Evolutionary conservation across 2,329 filamentous ascomycete species (phyloP), one percentile per base, ranked within the genome.

Genomic region (Aureobasidium sp.): DNA sequence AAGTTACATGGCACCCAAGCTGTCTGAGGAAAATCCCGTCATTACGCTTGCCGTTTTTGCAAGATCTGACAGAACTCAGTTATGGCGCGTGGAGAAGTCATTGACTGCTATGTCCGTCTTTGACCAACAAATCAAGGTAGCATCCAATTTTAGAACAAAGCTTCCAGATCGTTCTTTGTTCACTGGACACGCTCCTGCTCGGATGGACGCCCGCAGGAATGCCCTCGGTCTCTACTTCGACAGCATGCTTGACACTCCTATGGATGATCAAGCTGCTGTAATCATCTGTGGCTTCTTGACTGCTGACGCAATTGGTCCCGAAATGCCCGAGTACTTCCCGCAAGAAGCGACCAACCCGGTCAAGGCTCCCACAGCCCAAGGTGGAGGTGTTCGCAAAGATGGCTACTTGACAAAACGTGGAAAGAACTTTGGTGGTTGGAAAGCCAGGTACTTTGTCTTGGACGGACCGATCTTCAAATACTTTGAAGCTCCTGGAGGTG

Each of bases 391-490:
- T 64, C 81, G 86, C 63, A 91, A 90, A 70, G 92, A 87, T 70
- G 94, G 94, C 9, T 99, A 97, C 73, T 78, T 99, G 54, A 97
- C 94, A 1, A 99, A 99, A 78, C 85, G 90, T 67, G 94, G 94
- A 53, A 99, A 99, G 80, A 97, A 97, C 70, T 99, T 99, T 76
- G 94, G 94, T 57, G 94, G 94, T 53, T 99, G 94, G 94, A 99
- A 99, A 75, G 92, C 91, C 12, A 78, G 86, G 62, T 89, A 85
- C 69, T 89, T 89, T 69, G 80, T 87, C 15, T 77, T 90, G 3
- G 84, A 89, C 67, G 86, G 85, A 11, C 82, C 87, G 5, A 81
- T 87, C 62, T 77, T 99, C 68, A 91, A 89, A 69, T 99, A 99
- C 72, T 97, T 90, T 69, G 94, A 99, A 74, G 85, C 88, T 1